phyloP scores from a whole-genome alignment of 257 asterid genomes.

The Vinca minor region DNA sequence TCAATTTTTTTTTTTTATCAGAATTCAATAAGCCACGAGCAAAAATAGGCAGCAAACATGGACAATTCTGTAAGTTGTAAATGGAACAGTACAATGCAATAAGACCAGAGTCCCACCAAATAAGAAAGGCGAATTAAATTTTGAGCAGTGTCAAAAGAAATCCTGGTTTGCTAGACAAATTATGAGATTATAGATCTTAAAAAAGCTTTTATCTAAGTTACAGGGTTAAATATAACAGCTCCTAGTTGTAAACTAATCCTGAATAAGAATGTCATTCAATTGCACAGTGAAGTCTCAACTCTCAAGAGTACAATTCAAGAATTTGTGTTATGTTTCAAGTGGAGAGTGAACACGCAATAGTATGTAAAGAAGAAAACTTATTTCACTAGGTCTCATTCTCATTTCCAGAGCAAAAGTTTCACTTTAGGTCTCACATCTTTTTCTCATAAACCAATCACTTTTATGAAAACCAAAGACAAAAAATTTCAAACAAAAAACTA shows the following conservation, averaged over 20 bases:
- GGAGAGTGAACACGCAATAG: background rate
- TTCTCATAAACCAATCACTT: too few species aligned
- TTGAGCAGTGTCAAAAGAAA: background rate
- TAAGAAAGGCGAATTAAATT: too few species aligned
- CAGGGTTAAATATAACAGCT: too few species aligned
- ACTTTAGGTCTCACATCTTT: too few species aligned
- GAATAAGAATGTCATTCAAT: too few species aligned
- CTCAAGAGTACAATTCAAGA: background rate
- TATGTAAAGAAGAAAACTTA: background rate
- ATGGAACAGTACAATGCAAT: background rate
- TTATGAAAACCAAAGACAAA: too few species aligned
- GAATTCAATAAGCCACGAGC: constrained; percentile 1
- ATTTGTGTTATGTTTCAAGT: background rate
- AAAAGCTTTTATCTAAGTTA: background rate
- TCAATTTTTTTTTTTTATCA: too few species aligned
- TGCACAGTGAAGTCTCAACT: too few species aligned
- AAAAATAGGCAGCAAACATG: background rate
- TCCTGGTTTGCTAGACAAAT: background rate
- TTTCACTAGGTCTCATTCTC: too few species aligned
- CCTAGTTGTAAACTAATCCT: too few species aligned
- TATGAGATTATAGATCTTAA: background rate
- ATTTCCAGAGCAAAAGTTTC: too few species aligned
- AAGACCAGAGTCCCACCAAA: background rate
- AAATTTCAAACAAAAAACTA: too few species aligned
- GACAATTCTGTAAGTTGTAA: background rate